Percentiles rank a stretch among this genome's conserved stretches.
Conservation (phyloP, 129 eudicot species). For the Centella asiatica region DNA sequence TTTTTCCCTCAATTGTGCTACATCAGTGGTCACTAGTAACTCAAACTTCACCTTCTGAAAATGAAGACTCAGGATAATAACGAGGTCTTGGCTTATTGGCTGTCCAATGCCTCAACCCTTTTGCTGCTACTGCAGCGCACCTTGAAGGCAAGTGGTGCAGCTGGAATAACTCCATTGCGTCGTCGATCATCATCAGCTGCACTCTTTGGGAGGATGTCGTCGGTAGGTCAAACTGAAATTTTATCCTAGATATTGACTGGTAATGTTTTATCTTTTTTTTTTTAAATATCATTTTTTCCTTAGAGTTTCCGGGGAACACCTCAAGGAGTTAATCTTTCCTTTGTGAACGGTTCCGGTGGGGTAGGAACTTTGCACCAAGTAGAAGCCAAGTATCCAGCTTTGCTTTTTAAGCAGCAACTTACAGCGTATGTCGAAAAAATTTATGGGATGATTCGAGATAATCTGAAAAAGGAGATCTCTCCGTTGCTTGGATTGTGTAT, state of each 20-base stretch:
- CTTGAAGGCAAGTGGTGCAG: constrained; percentile 83
- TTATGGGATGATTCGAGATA: constrained; percentile 90
- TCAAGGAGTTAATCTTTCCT: constrained; percentile 60
- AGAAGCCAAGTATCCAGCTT: constrained; percentile 97
- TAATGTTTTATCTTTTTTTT: neutral
- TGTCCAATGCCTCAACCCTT: constrained; percentile 88
- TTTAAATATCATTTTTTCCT: constrained; percentile 7
- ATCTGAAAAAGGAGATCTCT: constrained; percentile 86
- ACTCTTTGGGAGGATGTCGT: constrained; percentile 78
- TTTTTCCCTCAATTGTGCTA: neutral
- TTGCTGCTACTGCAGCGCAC: constrained; percentile 84
- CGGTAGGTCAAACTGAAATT: constrained; percentile 29
- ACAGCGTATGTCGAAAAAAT: constrained; percentile 95
- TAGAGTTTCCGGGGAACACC: constrained; percentile 90
- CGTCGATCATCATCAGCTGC: constrained; percentile 85
- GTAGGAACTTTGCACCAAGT: constrained; percentile 69
- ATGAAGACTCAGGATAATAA: constrained; percentile 81
- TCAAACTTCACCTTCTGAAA: constrained; percentile 6
- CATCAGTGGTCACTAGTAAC: constrained; percentile 3
- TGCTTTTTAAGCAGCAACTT: constrained; percentile 96
- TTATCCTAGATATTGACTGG: constrained; percentile 3
- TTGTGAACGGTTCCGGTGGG: constrained; percentile 53
- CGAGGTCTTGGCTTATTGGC: constrained; percentile 84
- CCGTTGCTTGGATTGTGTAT: constrained; percentile 94
- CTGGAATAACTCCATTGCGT: constrained; percentile 61